Evolutionary conservation across 495 filamentous ascomycete genomes (phyloP).

Genomic region (Penicillium arizonense): DNA sequence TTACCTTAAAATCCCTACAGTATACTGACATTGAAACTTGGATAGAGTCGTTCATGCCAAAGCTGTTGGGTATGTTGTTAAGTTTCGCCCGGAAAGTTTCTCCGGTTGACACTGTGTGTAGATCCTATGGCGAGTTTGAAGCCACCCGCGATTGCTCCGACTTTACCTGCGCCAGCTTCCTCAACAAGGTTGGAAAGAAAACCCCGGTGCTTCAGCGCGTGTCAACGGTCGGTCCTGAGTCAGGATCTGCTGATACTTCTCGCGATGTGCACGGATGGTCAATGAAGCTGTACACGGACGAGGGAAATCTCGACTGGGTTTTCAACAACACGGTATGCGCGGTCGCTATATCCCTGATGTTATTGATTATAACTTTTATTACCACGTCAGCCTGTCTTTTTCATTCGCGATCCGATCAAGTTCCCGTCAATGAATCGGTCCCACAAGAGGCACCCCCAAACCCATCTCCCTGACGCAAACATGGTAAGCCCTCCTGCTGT

Average conservation of each 20-base stretch:
- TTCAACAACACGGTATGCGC: slow-evolving; percentile 29
- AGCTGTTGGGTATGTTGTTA: slow-evolving; percentile 37
- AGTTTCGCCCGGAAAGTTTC: not conserved
- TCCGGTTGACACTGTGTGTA: not conserved
- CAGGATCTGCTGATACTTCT: slow-evolving; percentile 62
- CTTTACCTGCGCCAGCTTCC: slow-evolving; percentile 38
- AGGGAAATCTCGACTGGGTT: slow-evolving; percentile 68
- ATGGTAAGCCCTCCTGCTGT: slow-evolving; percentile 31
- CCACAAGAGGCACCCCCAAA: slow-evolving; percentile 50
- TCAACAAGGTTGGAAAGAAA: slow-evolving; percentile 58
- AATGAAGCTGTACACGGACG: slow-evolving; percentile 75
- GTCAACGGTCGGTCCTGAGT: slow-evolving; percentile 64
- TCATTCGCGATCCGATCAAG: slow-evolving; percentile 55
- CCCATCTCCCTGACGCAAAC: slow-evolving; percentile 47
- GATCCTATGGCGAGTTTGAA: slow-evolving; percentile 58
- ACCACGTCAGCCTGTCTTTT: slow-evolving; percentile 41
- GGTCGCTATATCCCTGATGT: too few relatives aligned
- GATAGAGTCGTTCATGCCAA: slow-evolving; percentile 61
- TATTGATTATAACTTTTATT: not conserved
- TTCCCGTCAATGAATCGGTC: slow-evolving; percentile 55
- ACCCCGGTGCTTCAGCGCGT: slow-evolving; percentile 58
- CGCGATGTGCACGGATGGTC: slow-evolving; percentile 68
- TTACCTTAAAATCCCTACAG: not conserved
- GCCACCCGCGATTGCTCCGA: slow-evolving; percentile 55
- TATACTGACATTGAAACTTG: not conserved